A percentile compares a stretch with the other conserved stretches of the same genome.
phyloP scores from a whole-genome alignment of 179 eudicot species.

The Patellifolia procumbens region DNA sequence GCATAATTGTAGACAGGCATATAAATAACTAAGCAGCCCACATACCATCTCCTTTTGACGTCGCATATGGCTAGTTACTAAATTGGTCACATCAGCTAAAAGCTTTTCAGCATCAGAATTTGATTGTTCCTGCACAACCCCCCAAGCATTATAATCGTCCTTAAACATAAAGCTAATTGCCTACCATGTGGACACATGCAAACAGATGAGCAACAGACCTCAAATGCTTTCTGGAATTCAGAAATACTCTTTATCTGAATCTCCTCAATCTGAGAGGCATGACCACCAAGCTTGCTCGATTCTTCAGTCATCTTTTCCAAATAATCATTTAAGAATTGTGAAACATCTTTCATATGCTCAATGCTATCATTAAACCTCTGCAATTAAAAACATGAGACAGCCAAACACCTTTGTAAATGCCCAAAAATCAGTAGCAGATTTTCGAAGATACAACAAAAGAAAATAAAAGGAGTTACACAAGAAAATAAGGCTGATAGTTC shows the following conservation, averaged over 20 bases:
- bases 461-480: neutral
- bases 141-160: slow-evolving; percentile 15
- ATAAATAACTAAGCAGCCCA: neutral
- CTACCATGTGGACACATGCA: neutral
- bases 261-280: slow-evolving; percentile 65
- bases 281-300: slow-evolving; percentile 56
- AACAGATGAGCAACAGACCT: slow-evolving; percentile 42
- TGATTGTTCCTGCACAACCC: slow-evolving; percentile 68
- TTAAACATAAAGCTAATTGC: neutral
- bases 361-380: slow-evolving; percentile 72
- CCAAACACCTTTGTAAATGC: neutral
- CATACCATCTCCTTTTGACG: slow-evolving; percentile 85
- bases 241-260: slow-evolving; percentile 59
- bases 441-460: neutral
- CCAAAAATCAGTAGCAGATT: neutral
- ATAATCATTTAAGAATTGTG: slow-evolving; percentile 57
- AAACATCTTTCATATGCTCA: slow-evolving; percentile 55
- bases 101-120: slow-evolving; percentile 79
- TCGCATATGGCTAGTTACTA: slow-evolving; percentile 66
- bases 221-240: slow-evolving; percentile 77
- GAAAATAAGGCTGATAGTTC: neutral
- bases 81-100: slow-evolving; percentile 74
- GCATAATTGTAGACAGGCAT: neutral
- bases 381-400: slow-evolving; percentile 13
- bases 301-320: slow-evolving; percentile 65